Base-by-base conservation (phyloP, 257 asterid species). In the Linderniella brevidens region DNA sequence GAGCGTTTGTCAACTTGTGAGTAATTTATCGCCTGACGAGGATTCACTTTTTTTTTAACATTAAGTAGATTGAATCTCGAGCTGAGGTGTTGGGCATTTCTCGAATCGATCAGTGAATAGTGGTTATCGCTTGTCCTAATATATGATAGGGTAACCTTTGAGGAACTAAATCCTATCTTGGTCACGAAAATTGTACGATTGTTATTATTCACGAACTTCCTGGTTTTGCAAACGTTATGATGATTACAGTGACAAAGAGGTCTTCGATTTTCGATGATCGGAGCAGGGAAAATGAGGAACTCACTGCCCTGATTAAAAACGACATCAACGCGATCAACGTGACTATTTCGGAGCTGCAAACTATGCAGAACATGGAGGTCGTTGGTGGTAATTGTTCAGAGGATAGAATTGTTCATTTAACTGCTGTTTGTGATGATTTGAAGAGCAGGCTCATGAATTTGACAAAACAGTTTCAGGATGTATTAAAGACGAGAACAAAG, bases 231-330 rank as follows among this genome's bases (percentile, higher is more conserved):
- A 25, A 25, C 32, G 32, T 25, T 25, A 25, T 25, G 3, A 25
- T 25, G 3, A 25, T 25, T 39, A 13, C 74, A 82, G 94, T 78
- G 69, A 80, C 92, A 37, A 85, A 80, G 56, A 71, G 72, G 55
- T 78, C 92, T 8, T 80, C 92, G 0, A 83, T 85, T 48, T 85
- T 85, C 55, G 93, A 85, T 46, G 95, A 85, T 57, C 87, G 86
- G 61, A 74, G 87, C 71, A 54, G 67, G 68, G 95, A 85, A 72
- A 85, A 78, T 54, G 93, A 80, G 60, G 84, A 80, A 52, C 67
- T 80, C 52, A 77, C 92, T 8, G 58, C 61, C 50, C 48, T 80
- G 56, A 80, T 80, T 39, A 84, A 84, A 62, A 74, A 71, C 63
- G 93, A 84, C 38, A 73, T 85, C 48, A 75, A 82, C 4, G 64